Evolutionary conservation across 345 rosid species (phyloP), one percentile per base, ranked within the genome.

Genomic region (Dimocarpus longan): DNA sequence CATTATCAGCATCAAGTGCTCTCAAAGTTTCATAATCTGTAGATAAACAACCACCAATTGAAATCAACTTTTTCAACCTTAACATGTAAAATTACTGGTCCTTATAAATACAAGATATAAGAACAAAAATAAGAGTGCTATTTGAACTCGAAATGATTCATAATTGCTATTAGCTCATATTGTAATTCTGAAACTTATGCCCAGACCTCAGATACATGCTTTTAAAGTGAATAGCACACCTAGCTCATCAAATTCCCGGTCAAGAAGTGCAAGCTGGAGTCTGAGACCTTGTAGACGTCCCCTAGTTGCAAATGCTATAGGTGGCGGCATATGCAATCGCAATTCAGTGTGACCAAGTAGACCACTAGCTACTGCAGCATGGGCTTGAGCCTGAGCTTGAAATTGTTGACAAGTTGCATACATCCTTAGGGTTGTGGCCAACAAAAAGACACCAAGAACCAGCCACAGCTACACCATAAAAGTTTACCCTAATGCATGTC

Each of bases 261-360:
- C 98, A 78, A 96, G 95, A 81, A 96, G 93, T 66, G 99, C 98
- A 78, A 96, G 94, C 83, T 96, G 99, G 80, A 96, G 93, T 81
- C 99, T 90, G 50, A 96, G 87, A 66, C 98, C 99, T 83, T 96
- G 99, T 64, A 96, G 82, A 68, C 95, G 91, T 60, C 98, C 98
- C 84, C 98, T 91, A 0, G 99, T 91, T 18, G 98, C 93, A 82
- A 96, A 83, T 66, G 97, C 92, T 79, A 96, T 87, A 11, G 99
- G 90, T 15, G 98, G 98, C 24, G 98, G 97, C 93, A 94, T 87
- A 78, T 91, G 95, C 85, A 94, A 82, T 74, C 95, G 94, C 74
- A 96, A 78, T 80, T 96, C 99, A 79, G 99, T 90, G 52, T 93
- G 98, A 54, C 91, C 91, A 57, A 96, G 85, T 73, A 96, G 89